Evolutionary conservation across 2,329 filamentous ascomycete genomes (phyloP).

Genomic region (Cladosporium sp.): DNA sequence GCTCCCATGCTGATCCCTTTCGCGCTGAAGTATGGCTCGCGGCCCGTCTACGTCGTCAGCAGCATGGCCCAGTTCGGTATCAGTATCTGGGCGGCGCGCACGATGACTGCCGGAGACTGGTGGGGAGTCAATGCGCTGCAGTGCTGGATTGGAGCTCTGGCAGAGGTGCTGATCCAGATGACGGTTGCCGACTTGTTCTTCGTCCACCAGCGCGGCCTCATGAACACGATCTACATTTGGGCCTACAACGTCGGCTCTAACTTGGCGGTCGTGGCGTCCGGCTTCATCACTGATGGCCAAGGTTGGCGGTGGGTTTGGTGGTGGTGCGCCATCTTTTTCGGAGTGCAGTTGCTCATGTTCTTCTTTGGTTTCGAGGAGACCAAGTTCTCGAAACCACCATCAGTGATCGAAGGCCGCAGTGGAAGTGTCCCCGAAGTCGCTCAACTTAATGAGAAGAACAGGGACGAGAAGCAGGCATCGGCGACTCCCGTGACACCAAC

Average conservation of each 20-base stretch:
- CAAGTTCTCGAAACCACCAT: constrained; percentile 29
- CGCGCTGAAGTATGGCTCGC: constrained; percentile 53
- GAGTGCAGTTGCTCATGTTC: constrained; percentile 42
- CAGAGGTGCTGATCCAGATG: constrained; percentile 56
- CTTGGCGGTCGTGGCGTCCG: constrained; percentile 45
- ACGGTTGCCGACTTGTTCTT: constrained; percentile 51
- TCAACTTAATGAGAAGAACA: neutral
- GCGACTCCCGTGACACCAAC: constrained; percentile 13
- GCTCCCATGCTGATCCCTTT: constrained; percentile 54
- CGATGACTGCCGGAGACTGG: constrained; percentile 47
- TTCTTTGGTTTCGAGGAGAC: constrained; percentile 50
- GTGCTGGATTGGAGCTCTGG: constrained; percentile 51
- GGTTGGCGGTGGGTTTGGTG: constrained; percentile 57
- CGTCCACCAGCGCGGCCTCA: constrained; percentile 48
- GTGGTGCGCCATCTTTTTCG: constrained; percentile 48
- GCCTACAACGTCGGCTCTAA: constrained; percentile 40
- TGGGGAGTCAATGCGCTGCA: constrained; percentile 47
- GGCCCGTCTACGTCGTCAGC: constrained; percentile 54
- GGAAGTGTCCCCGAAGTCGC: constrained; percentile 25
- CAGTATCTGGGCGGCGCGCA: constrained; percentile 52
- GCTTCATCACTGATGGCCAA: constrained; percentile 45
- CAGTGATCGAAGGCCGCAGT: constrained; percentile 27
- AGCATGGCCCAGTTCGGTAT: constrained; percentile 52
- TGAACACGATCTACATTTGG: constrained; percentile 53
- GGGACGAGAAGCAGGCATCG: constrained; percentile 19